phyloP scores from a whole-genome alignment of 2,329 filamentous ascomycete genomes.

The Aspergillus neoniger region DNA sequence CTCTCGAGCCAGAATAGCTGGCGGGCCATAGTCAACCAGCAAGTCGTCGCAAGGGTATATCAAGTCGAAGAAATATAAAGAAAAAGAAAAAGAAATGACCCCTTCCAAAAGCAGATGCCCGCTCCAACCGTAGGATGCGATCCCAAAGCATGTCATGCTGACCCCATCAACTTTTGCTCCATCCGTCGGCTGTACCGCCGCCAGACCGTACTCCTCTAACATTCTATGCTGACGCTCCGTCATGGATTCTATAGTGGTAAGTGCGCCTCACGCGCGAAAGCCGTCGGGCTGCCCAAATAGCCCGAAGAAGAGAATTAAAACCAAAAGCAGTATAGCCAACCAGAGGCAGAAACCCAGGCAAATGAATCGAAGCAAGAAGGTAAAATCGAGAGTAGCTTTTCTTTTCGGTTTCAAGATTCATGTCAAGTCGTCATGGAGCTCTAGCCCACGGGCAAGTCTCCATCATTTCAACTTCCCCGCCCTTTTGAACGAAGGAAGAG shows the following conservation, averaged over 20 bases:
- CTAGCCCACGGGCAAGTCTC: constrained; percentile 2
- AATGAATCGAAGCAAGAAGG: constrained; percentile 12
- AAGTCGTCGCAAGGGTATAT: constrained; percentile 8
- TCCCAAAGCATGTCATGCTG: constrained; percentile 16
- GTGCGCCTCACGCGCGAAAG: constrained; percentile 23
- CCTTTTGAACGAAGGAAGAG: neutral
- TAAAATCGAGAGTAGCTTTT: constrained; percentile 12
- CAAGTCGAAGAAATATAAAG: neutral
- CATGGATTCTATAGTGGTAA: constrained; percentile 26
- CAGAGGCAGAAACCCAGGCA: constrained; percentile 13
- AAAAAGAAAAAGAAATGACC: neutral
- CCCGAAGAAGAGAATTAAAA: constrained; percentile 22
- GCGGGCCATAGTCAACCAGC: constrained; percentile 1
- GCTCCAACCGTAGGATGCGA: constrained; percentile 11
- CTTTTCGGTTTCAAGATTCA: constrained; percentile 21
- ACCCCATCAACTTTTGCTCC: constrained; percentile 21
- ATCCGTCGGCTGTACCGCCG: constrained; percentile 21
- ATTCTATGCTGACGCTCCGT: constrained; percentile 25
- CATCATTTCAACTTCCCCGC: neutral
- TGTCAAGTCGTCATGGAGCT: constrained; percentile 27
- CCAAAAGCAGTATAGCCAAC: constrained; percentile 21
- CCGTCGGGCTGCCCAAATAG: constrained; percentile 22
- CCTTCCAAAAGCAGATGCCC: constrained; percentile 7
- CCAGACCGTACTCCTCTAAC: constrained; percentile 22
- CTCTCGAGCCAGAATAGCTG: neutral